Conservation (phyloP, 2,329 filamentous ascomycete species). For the Phialemonium atrogriseum region DNA sequence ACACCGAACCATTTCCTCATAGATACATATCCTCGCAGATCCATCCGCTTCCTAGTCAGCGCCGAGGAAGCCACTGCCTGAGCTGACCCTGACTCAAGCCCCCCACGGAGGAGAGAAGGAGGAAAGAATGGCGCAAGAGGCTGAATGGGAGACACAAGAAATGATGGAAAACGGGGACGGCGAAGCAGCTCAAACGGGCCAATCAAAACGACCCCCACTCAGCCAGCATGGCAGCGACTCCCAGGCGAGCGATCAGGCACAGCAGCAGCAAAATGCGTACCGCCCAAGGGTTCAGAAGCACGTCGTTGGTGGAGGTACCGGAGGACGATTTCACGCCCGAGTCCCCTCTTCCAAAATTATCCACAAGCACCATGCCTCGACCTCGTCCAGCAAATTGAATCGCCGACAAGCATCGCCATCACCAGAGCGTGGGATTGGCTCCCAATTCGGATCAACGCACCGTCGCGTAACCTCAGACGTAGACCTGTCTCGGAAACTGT, state of each 20-base stretch:
- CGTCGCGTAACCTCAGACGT: slow-evolving; percentile 43
- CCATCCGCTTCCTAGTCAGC: no score
- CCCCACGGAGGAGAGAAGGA: slow-evolving; percentile 9
- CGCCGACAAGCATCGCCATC: slow-evolving; percentile 36
- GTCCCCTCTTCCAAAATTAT: slow-evolving; percentile 44
- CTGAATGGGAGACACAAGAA: no score
- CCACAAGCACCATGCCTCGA: slow-evolving; percentile 32
- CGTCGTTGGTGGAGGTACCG: slow-evolving; percentile 29
- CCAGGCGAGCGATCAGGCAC: slow-evolving; percentile 17
- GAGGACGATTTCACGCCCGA: slow-evolving; percentile 39
- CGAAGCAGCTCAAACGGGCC: slow-evolving; percentile 38
- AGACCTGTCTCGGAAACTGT: slow-evolving; percentile 37
- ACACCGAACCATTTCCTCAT: slow-evolving; percentile 1
- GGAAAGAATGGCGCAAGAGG: no score
- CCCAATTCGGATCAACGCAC: slow-evolving; percentile 27
- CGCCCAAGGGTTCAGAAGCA: slow-evolving; percentile 31
- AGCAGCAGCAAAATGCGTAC: slow-evolving; percentile 22
- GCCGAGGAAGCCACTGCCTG: no score
- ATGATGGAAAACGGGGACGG: slow-evolving; percentile 36
- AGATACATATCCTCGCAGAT: neutral
- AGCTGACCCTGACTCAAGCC: no score
- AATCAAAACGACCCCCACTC: slow-evolving; percentile 43
- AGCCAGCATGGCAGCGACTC: slow-evolving; percentile 14
- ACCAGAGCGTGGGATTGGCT: slow-evolving; percentile 23
- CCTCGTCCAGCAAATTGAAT: slow-evolving; percentile 19